Base-by-base conservation (phyloP, 148 eudicot genomes). In the Linanthus parryae region DNA sequence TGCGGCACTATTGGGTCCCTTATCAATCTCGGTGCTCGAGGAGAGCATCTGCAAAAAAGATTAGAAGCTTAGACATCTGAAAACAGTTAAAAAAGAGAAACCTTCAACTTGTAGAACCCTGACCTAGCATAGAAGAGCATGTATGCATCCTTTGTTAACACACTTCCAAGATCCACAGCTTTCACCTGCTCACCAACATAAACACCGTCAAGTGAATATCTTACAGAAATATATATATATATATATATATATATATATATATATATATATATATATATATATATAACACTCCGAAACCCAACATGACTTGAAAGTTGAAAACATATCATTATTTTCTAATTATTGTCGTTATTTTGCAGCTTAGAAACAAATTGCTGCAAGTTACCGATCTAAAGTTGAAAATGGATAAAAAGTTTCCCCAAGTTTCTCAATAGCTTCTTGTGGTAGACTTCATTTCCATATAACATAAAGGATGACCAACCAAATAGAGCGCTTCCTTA, bases 41-140 rank as follows among this genome's bases (percentile, higher is more conserved):
- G 95, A 3, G 91, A 90, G 72, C 75, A 75, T 81, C 97, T 90
- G 65, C 15, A 39, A 55, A 8, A 26, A 57, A 26, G 52, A 27
- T 30, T 39, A 17, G 52, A 31, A 39, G 22, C 21, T 28, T 42
- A 43, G 39, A 8, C 2, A 50, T 31, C 29, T 38, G 37, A 10
- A 48, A 36, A 45, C 2, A 21, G 33, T 35, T 19, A 2, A 44
- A 7, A 41, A 35, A 16, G 49, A 11, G 37, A 14, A 44, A 33
- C 29, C 9, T 28, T 11, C 42, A 8, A 27, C 40, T n/a, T 36
- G 3, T 2, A 24, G 24, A 21, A 52, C 14, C 26, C 30, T 35
- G 74, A 85, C 94, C 97, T 84, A 23, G 97, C 81, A 69, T 89
- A 89, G 23, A 89, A 75, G 56, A 89, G 94, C 90, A 89, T 84